These are phyloP conservation scores for Ogataea pilisensis DNA, from an alignment of 805 yeast genomes.

Conservation along the genomic window DNA sequence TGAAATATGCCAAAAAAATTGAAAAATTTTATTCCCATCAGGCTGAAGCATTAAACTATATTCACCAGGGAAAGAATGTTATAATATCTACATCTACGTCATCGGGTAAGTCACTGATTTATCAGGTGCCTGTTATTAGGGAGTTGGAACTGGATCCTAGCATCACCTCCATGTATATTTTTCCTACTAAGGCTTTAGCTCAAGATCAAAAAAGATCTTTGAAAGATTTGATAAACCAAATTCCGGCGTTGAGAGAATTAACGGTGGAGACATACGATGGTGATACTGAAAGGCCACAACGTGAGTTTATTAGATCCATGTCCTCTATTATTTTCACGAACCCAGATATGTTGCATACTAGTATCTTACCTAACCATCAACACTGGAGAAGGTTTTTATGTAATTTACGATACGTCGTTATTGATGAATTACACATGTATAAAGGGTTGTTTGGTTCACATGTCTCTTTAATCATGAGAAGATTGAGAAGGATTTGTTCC, in stretches of 20 bases:
- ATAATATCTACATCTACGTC: constrained; percentile 94
- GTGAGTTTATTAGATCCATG: constrained; percentile 50
- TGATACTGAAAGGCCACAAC: constrained; percentile 64
- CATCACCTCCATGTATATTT: constrained; percentile 76
- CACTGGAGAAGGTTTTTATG: constrained; percentile 70
- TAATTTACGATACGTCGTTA: constrained; percentile 67
- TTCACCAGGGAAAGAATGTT: constrained; percentile 57
- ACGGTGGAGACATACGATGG: constrained; percentile 87
- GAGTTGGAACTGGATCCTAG: constrained; percentile 38
- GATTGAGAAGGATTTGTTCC: constrained; percentile 65
- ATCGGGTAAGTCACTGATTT: constrained; percentile 91
- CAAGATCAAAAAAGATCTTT: constrained; percentile 93
- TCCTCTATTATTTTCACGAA: constrained; percentile 88
- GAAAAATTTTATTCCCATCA: constrained; percentile 75
- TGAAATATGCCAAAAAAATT: constrained; percentile 45
- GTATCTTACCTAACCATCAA: constrained; percentile 73
- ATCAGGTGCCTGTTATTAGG: constrained; percentile 78
- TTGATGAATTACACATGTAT: constrained; percentile 84
- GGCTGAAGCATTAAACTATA: constrained; percentile 63
- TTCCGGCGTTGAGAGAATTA: constrained; percentile 43
- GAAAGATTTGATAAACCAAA: constrained; percentile 46
- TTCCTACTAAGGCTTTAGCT: constrained; percentile 96
- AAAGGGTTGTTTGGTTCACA: constrained; percentile 91
- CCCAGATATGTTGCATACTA: constrained; percentile 89
- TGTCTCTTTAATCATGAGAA: constrained; percentile 78